Base-by-base conservation (phyloP, 2,329 filamentous ascomycete species). In the Alternaria sp. region DNA sequence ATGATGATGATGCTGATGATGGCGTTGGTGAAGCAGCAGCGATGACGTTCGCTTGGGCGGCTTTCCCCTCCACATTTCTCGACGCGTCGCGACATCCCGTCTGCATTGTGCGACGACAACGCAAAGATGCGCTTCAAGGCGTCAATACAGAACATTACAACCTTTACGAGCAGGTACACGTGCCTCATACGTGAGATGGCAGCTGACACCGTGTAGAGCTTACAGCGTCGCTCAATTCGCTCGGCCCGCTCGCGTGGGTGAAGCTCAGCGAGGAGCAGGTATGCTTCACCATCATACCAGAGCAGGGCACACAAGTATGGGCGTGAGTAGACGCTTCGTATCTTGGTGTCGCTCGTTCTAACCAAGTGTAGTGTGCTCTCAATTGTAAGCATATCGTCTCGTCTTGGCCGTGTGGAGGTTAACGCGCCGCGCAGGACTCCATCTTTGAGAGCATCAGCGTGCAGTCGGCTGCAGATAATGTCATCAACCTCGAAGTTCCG, bases 301-400 rank as follows among this genome's bases (percentile, higher is more conserved):
- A 97, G 76, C 90, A 92, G 73, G 94, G 95, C 61, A 96, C 93
- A 8, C 94, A 98, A 84, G 94, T 98, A 55, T 99, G 95, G 95
- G 92, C 93, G 85, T 94, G 85, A 75, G 89, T 88, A 44, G 63
- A 42, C 32, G 53, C 52, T 68, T 74, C 34, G 18, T 39, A 43
- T 59, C 48, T 54, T 43, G 56, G 48, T 32, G 44, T 54, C 39
- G 18, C 47, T 43, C 30, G 53, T 59, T 73, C 76, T 70, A 68
- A 72, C 57, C 7, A 49, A 1, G 16, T 47, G 9, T 54, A 83
- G 81, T 39, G 80, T 81, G 20, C 72, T 82, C 7, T 71, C 74
- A 4, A 78, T 81, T 59, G 78, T 82, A 73, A 76, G 78, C 69
- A 18, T 51, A 80, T 82, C 20, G 24, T 36, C 39, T 12, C 12